Base-by-base conservation (phyloP, 768 basidiomycete species). In the Leccinellum luteum region DNA sequence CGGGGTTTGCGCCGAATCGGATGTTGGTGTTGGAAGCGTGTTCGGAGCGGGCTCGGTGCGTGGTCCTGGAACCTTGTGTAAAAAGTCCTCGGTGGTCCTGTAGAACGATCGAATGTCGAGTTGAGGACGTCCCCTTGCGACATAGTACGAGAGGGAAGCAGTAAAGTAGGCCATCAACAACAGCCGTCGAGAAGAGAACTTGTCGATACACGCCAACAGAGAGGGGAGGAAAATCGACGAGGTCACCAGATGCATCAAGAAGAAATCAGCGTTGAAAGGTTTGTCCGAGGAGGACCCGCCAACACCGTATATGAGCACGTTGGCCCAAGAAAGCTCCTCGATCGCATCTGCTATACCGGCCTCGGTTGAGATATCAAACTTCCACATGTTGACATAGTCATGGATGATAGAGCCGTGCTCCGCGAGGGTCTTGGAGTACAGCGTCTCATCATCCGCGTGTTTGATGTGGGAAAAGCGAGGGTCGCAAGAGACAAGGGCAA, bases 201-300 rank as follows among this genome's bases (percentile, higher is more conserved):
- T 65, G 61, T 53, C 61, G 51, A 83, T 69, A 32, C 62, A 62
- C 0, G 75, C 75, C 32, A 79, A 62, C 44, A 84, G 56, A 1
- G 85, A 80, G 0, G 83, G 76, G 27, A 87, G 65, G 75, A 89
- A 87, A 21, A 87, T 64, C 4, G 82, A 76, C 4, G 86, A 87
- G 0, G 88, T 91, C 38, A 89, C 79, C 5, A 89, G 73, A 64
- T 90, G 89, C 79, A 86, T 83, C 19, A 87, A 60, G 74, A 83
- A 81, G 73, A 90, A 89, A 62, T 89, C 85, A 1, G 82, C 84
- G 34, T 80, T 81, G 74, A 87, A 86, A 80, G 48, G 69, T 74
- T 59, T 79, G 74, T 53, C 68, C 60, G 19, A 56, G 10, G 75
- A 66, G 72, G 76, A 83, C 14, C 83, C 86, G 21, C 78, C 80